Conservation (phyloP, 83 land plant genomes). For the Picea engelmannii region DNA sequence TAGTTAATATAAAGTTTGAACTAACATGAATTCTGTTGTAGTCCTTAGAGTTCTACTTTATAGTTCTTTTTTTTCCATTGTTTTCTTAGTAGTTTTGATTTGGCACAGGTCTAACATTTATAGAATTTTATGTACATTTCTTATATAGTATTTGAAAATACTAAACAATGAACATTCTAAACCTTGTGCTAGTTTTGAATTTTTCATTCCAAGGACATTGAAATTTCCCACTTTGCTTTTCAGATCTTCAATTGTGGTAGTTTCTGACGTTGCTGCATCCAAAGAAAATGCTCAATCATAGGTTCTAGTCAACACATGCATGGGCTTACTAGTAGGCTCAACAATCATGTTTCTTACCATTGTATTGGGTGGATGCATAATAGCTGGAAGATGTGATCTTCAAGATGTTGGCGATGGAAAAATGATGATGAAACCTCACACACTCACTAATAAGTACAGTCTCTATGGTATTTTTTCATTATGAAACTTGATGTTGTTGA, state of each 20-base stretch:
- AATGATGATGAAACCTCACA: slow-evolving; percentile 25
- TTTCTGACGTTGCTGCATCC: slow-evolving; percentile 39
- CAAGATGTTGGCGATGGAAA: slow-evolving; percentile 21
- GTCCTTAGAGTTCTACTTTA: too few species aligned
- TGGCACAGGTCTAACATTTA: too few species aligned
- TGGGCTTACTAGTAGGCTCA: slow-evolving; percentile 53
- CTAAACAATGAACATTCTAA: too few species aligned
- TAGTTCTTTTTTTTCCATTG: too few species aligned
- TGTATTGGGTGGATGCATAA: slow-evolving; percentile 41
- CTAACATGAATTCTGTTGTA: too few species aligned
- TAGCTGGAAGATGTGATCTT: slow-evolving; percentile 50
- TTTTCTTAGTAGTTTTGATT: neutral
- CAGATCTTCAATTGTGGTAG: slow-evolving; percentile 20
- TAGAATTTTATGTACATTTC: too few species aligned
- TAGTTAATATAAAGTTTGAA: too few species aligned
- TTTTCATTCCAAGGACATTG: neutral
- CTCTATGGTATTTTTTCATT: slow-evolving; percentile 15
- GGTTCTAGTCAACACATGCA: slow-evolving; percentile 45
- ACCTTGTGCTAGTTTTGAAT: neutral
- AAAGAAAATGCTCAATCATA: slow-evolving; percentile 34
- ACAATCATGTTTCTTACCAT: slow-evolving; percentile 47
- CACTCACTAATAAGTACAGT: slow-evolving; percentile 23
- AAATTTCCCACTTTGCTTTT: neutral
- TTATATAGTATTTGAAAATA: too few species aligned
- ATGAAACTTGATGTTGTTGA: neutral